Conservation (phyloP, 2,329 filamentous ascomycete species). For the Aureobasidium namibiae region DNA sequence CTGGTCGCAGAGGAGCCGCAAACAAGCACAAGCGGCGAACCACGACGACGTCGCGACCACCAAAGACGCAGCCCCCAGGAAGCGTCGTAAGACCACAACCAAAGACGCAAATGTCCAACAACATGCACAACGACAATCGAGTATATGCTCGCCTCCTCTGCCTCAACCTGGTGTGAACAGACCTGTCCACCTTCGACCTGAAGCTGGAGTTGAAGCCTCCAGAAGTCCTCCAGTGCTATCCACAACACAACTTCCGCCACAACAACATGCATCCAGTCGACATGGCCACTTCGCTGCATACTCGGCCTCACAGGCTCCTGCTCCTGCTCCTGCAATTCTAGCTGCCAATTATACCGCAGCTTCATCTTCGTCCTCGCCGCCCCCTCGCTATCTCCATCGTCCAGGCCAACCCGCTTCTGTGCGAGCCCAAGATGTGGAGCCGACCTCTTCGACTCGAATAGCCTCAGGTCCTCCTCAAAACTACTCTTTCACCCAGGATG, state of each 20-base stretch:
- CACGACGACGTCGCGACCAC: background rate
- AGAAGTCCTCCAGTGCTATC: background rate
- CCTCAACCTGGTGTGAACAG: background rate
- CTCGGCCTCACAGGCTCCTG: background rate
- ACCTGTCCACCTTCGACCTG: background rate
- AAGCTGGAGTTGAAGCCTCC: background rate
- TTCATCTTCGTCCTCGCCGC: background rate
- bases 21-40: background rate
- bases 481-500: background rate
- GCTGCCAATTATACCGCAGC: background rate
- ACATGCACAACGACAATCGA: background rate
- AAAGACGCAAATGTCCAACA: background rate
- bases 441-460: background rate
- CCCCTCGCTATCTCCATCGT: background rate
- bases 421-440: background rate
- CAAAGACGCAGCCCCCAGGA: background rate
- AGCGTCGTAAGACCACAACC: background rate
- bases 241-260: background rate
- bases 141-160: background rate
- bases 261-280: background rate
- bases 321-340: background rate
- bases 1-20: slow-evolving; percentile 8
- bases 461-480: background rate
- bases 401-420: background rate
- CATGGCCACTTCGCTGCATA: background rate